Evolutionary conservation across 75 land plant genomes (phyloP), one percentile per base, ranked within the genome.

Genomic region (Picea glauca): DNA sequence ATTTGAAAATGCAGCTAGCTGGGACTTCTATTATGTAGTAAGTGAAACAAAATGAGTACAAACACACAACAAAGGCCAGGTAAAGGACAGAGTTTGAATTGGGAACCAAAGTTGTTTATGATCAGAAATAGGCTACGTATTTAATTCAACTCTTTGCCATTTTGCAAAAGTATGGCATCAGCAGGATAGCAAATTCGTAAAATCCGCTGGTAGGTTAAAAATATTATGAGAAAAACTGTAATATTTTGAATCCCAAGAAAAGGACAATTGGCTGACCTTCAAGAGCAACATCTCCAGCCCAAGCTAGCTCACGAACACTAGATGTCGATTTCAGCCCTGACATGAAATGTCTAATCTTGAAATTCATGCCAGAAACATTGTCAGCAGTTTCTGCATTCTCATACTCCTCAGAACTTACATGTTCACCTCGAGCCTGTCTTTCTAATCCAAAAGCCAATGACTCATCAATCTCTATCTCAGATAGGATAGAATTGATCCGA

Each of bases 361-460:
- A 66, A 80, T 31, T 23, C 38, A 62, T 59, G 50, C 59, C 67
- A 60, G 74, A 78, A 58, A 76, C 88, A 77, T 80, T 78, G 30
- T 65, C 78, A 58, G 78, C 77, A 23, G 81, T 70, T 66, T 78
- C 85, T 13, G 82, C 80, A 68, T 80, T 86, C 62, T 78, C 59
- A 58, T 82, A 57, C 23, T 84, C 66, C 62, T 13, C 32, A 56
- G 6, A 15, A 56, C 15, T 74, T 26, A 56, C 21, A 56, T 23
- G 20, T 26, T 76, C 86, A 60, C 72, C 72, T 63, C 74, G 83
- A 43, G 86, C 85, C 67, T 91, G 91, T 76, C 81, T 93, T 76
- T 91, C 91, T 76, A 96, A 78, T 33, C 96, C 96, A 89, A 88
- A 83, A 30, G 90, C 90, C 67, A 96, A 90, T 62, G 92, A 91